These are phyloP conservation scores for Xylaria sp. DNA, from an alignment of 2,329 filamentous ascomycete species.

Conservation along the genomic window DNA sequence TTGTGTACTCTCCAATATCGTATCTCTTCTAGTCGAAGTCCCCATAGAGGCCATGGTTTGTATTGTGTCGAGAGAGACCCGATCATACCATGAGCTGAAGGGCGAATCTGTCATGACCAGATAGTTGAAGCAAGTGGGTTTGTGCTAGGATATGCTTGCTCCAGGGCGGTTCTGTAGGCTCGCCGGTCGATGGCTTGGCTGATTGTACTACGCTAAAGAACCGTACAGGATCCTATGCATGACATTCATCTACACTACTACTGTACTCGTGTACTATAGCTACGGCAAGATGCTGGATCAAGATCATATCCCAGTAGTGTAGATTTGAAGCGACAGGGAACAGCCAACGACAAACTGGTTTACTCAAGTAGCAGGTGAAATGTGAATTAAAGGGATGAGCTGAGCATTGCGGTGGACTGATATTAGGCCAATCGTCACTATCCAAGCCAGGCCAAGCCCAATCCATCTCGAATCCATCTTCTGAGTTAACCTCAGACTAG, in stretches of 20 bases:
- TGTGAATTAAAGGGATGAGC: slow-evolving; percentile 1
- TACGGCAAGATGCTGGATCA: background rate
- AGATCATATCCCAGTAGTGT: background rate
- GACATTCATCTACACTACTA: background rate
- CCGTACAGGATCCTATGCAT: slow-evolving; percentile 5
- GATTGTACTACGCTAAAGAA: background rate
- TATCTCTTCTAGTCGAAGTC: background rate
- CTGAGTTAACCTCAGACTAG: background rate
- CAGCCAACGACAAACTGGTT: background rate
- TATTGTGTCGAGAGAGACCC: background rate
- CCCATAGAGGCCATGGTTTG: background rate
- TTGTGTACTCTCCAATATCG: background rate
- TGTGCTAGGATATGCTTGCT: background rate
- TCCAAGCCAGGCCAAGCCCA: slow-evolving; percentile 3
- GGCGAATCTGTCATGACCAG: slow-evolving; percentile 12
- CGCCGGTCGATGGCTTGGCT: background rate
- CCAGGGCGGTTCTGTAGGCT: background rate
- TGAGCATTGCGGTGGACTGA: slow-evolving; percentile 10
- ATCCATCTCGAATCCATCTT: background rate
- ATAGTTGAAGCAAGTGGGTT: slow-evolving; percentile 2
- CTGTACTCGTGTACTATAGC: background rate
- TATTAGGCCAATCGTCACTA: slow-evolving; percentile 16
- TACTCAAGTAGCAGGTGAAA: background rate
- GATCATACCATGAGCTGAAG: background rate
- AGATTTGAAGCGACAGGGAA: slow-evolving; percentile 1